phyloP scores from a whole-genome alignment of 2,329 filamentous ascomycete species.

The Apiospora pterosperma region DNA sequence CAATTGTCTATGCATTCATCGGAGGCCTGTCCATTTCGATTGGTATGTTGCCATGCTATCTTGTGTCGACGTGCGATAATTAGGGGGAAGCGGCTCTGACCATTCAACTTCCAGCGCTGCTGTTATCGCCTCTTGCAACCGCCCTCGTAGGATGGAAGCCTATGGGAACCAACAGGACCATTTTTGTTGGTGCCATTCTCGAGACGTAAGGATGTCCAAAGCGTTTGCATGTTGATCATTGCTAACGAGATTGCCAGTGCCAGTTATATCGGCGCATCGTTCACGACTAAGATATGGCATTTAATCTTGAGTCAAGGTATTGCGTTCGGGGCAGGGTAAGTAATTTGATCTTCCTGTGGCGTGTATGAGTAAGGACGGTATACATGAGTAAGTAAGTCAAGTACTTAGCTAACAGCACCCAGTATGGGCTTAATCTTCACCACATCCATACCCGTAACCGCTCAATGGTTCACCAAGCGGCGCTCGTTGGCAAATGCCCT shows the following conservation, averaged over 20 bases:
- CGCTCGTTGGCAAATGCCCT: constrained; percentile 69
- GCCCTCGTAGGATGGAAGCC: constrained; percentile 47
- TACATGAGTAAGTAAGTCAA: neutral
- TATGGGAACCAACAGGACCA: constrained; percentile 60
- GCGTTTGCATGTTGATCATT: neutral
- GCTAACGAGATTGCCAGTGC: constrained; percentile 24
- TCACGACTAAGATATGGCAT: constrained; percentile 68
- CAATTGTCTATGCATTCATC: constrained; percentile 73
- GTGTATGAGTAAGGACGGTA: neutral
- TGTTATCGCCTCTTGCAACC: constrained; percentile 67
- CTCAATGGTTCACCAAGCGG: constrained; percentile 71
- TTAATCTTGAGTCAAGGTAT: constrained; percentile 73
- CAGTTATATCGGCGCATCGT: constrained; percentile 68
- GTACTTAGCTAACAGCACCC: too few relatives aligned
- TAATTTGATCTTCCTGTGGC: neutral
- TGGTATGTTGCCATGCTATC: constrained; percentile 22
- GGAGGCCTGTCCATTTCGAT: constrained; percentile 65
- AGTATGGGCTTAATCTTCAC: constrained; percentile 72
- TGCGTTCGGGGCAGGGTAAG: constrained; percentile 65
- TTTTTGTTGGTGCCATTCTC: constrained; percentile 62
- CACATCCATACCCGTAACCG: constrained; percentile 61
- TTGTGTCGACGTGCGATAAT: neutral
- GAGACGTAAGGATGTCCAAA: constrained; percentile 44
- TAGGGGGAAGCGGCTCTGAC: constrained; percentile 12
- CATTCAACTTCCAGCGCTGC: constrained; percentile 44